phyloP scores from a whole-genome alignment of 345 rosid genomes.

The Gossypium sturtianum region DNA sequence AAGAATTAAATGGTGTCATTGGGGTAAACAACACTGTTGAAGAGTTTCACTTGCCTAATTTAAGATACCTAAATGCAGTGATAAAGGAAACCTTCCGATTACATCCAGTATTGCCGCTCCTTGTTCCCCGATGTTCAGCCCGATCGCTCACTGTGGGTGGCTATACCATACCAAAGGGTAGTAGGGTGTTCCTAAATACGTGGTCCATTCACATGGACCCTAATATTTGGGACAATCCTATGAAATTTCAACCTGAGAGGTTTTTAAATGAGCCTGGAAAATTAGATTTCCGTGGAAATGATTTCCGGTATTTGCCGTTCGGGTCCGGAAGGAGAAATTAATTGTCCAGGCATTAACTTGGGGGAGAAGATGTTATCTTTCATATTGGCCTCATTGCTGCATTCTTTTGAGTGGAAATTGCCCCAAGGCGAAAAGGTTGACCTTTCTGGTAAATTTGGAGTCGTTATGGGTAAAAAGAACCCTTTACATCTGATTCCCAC shows the following conservation, averaged over 20 bases:
- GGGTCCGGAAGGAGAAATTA: slow-evolving; percentile 4
- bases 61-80: slow-evolving; percentile 5
- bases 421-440: background rate
- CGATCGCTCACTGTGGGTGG: background rate
- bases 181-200: background rate
- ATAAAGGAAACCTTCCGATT: slow-evolving; percentile 4
- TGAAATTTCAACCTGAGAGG: slow-evolving; percentile 1
- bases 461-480: background rate
- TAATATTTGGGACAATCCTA: background rate
- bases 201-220: slow-evolving; percentile 9
- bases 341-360: background rate
- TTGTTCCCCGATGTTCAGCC: background rate
- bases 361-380: background rate
- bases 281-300: background rate
- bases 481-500: background rate
- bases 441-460: background rate
- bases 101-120: background rate
- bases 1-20: background rate
- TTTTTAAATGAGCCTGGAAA: background rate
- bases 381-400: background rate
- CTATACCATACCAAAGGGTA: background rate
- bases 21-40: background rate
- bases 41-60: background rate
- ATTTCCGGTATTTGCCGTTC: background rate
- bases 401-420: background rate